Evolutionary conservation across 2,329 filamentous ascomycete species (phyloP).

Genomic region (Fusarium tjaetaba): DNA sequence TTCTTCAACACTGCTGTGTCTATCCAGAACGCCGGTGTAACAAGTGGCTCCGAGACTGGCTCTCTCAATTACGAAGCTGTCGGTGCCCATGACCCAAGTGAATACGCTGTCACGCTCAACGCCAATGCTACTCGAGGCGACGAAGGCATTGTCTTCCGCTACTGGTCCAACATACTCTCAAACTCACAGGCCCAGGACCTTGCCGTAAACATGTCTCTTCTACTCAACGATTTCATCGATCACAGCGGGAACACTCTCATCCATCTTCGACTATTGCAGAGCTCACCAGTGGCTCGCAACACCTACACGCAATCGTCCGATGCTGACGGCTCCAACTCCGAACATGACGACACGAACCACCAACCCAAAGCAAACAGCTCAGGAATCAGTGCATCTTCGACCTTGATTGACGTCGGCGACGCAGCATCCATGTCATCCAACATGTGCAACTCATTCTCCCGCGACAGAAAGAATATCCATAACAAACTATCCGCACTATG

Average conservation of each 20-base stretch:
- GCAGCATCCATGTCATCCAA: slow-evolving; percentile 7
- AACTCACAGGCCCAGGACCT: slow-evolving; percentile 31
- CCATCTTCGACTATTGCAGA: slow-evolving; percentile 19
- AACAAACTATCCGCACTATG: slow-evolving; percentile 23
- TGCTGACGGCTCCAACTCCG: neutral
- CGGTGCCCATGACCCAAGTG: slow-evolving; percentile 42
- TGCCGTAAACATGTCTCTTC: slow-evolving; percentile 19
- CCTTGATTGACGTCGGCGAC: slow-evolving; percentile 11
- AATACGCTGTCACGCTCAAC: slow-evolving; percentile 47
- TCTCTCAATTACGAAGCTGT: slow-evolving; percentile 25
- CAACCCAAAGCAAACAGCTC: neutral
- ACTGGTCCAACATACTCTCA: slow-evolving; percentile 34
- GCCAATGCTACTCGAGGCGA: slow-evolving; percentile 40
- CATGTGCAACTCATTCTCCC: neutral
- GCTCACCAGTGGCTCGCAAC: neutral
- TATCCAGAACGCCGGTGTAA: slow-evolving; percentile 41
- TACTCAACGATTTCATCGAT: slow-evolving; percentile 32
- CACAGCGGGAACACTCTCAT: slow-evolving; percentile 22
- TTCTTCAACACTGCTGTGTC: slow-evolving; percentile 51
- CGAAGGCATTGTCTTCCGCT: slow-evolving; percentile 39
- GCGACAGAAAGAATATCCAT: slow-evolving; percentile 4
- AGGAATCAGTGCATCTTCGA: slow-evolving; percentile 14
- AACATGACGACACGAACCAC: neutral
- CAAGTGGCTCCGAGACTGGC: neutral
- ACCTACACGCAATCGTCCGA: neutral